phyloP scores from a whole-genome alignment of 2,329 filamentous ascomycete species.

The Colletotrichum noveboracense region DNA sequence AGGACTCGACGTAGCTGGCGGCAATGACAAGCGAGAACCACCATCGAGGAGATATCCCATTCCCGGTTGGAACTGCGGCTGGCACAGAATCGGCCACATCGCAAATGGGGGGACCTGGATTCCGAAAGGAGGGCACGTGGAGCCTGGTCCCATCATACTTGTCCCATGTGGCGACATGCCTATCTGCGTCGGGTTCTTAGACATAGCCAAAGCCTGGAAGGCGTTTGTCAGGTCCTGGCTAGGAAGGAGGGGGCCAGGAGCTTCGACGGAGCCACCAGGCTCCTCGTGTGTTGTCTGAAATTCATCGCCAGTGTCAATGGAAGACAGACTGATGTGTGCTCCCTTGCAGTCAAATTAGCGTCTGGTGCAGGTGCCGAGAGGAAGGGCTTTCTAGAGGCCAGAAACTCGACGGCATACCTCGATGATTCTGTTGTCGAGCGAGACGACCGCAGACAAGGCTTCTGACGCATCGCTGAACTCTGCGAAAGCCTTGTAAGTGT shows the following conservation, averaged over 20 bases:
- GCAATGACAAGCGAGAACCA: background rate
- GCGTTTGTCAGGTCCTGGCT: slow-evolving; percentile 4
- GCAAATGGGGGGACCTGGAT: slow-evolving; percentile 29
- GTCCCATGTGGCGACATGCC: background rate
- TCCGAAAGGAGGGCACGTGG: slow-evolving; percentile 9
- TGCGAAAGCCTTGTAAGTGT: background rate
- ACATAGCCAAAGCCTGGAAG: slow-evolving; percentile 8
- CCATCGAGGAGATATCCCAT: slow-evolving; percentile 34
- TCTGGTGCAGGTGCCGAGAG: background rate
- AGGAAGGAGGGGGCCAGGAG: background rate
- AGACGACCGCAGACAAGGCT: background rate
- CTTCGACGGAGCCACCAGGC: background rate
- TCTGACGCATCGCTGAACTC: slow-evolving; percentile 1
- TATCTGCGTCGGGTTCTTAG: background rate
- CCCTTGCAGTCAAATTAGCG: background rate
- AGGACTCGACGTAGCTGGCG: background rate
- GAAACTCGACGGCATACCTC: background rate
- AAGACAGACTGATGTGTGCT: slow-evolving; percentile 1
- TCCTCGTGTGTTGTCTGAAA: background rate
- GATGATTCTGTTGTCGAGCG: slow-evolving; percentile 6
- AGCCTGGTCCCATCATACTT: background rate
- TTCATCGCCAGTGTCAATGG: background rate
- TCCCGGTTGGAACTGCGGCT: slow-evolving; percentile 29
- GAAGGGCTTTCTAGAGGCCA: background rate
- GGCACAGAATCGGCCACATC: slow-evolving; percentile 39